Percentiles rank a stretch among this genome's conserved stretches.
These are phyloP conservation scores for Priceomyces melissophilus DNA, from an alignment of 805 yeast genomes.

Conservation along the genomic window DNA sequence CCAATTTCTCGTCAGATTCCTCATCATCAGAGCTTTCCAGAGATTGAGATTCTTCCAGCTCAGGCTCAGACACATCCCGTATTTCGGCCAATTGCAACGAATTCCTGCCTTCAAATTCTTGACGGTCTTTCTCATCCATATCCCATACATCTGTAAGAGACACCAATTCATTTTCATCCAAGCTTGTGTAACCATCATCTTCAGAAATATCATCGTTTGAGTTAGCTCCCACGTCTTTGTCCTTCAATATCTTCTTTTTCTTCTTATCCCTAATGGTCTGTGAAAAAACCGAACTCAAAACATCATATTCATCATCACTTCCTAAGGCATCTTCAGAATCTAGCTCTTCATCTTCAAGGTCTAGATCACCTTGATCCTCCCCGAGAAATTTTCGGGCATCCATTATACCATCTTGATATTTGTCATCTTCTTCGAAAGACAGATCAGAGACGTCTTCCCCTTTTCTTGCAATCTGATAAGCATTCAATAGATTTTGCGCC, in stretches of 20 bases:
- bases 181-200: slow-evolving; percentile 66
- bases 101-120: slow-evolving; percentile 14
- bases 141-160: slow-evolving; percentile 91
- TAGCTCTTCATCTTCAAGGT: slow-evolving; percentile 60
- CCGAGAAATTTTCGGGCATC: slow-evolving; percentile 37
- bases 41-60: slow-evolving; percentile 17
- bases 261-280: slow-evolving; percentile 61
- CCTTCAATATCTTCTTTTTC: slow-evolving; percentile 31
- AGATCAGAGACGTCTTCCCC: slow-evolving; percentile 24
- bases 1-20: slow-evolving; percentile 12
- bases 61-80: slow-evolving; percentile 12
- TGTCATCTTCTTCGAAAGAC: slow-evolving; percentile 18
- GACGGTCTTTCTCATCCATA: slow-evolving; percentile 55
- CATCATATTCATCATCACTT: slow-evolving; percentile 68
- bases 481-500: slow-evolving; percentile 36
- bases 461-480: slow-evolving; percentile 44
- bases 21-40: slow-evolving; percentile 6
- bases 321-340: slow-evolving; percentile 90
- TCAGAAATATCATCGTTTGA: slow-evolving; percentile 26
- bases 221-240: slow-evolving; percentile 16
- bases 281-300: slow-evolving; percentile 61
- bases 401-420: slow-evolving; percentile 35
- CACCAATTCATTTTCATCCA: slow-evolving; percentile 72
- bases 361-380: slow-evolving; percentile 23
- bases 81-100: slow-evolving; percentile 28